These are phyloP conservation scores for Parachaetomium inaequale DNA, from an alignment of 495 filamentous ascomycete genomes.

Conservation along the genomic window DNA sequence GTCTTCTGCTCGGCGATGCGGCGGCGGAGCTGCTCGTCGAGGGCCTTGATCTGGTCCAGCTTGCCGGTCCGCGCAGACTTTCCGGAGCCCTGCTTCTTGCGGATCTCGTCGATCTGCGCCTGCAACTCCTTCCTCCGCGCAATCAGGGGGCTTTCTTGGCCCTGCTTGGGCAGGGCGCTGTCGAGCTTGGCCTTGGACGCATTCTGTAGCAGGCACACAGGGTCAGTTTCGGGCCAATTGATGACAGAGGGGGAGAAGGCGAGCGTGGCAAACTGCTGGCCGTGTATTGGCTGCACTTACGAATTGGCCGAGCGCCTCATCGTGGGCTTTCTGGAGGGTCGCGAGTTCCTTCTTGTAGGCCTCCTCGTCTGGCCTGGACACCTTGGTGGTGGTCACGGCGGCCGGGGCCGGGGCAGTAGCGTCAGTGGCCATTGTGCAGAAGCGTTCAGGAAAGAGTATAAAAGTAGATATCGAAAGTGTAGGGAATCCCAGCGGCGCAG, in stretches of 20 bases:
- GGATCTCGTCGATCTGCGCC: slow-evolving; percentile 65
- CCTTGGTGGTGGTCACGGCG: slow-evolving; percentile 52
- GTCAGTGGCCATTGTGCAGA: slow-evolving; percentile 38
- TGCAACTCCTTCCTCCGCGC: slow-evolving; percentile 75
- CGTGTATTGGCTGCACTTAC: slow-evolving; percentile 52
- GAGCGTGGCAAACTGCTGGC: background rate
- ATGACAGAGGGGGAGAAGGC: background rate
- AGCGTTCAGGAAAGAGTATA: background rate
- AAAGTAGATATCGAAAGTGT: background rate
- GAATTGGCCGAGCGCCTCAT: slow-evolving; percentile 65
- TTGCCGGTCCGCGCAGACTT: slow-evolving; percentile 72
- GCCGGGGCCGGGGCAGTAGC: slow-evolving; percentile 40
- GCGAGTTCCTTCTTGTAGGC: slow-evolving; percentile 66
- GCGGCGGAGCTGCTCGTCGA: slow-evolving; percentile 78
- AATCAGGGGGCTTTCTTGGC: slow-evolving; percentile 62
- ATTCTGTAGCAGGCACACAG: slow-evolving; percentile 52
- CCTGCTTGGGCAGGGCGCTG: slow-evolving; percentile 60
- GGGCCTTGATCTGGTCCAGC: slow-evolving; percentile 78
- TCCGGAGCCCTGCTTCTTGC: slow-evolving; percentile 74
- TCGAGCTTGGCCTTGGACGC: slow-evolving; percentile 82
- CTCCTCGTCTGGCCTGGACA: slow-evolving; percentile 68
- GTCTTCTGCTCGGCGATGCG: slow-evolving; percentile 81
- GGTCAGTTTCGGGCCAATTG: slow-evolving; percentile 7
- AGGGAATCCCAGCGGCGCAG: background rate
- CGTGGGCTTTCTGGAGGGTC: slow-evolving; percentile 78